Evolutionary conservation across 2,329 filamentous ascomycete species (phyloP).

Genomic region (Didymella glomerata): DNA sequence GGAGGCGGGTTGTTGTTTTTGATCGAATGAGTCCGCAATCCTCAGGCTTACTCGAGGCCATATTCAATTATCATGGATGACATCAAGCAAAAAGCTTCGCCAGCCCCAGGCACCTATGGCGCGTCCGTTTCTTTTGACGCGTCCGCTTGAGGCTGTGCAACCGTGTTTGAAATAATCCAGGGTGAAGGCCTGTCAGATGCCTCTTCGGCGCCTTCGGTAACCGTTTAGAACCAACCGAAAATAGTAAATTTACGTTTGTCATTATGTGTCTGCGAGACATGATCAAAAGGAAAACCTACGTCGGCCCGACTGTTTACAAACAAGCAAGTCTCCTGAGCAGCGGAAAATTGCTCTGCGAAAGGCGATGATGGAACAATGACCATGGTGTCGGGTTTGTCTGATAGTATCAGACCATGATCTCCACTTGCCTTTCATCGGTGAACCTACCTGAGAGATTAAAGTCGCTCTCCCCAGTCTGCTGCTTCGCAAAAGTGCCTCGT

Average conservation of each 20-base stretch:
- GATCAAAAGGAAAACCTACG: conserved; percentile 12
- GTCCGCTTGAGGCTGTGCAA: conserved; percentile 11
- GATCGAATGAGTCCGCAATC: neutral
- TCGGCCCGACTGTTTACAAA: conserved; percentile 20
- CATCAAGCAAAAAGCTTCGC: conserved; percentile 8
- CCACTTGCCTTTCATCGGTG: neutral
- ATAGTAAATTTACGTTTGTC: conserved; percentile 3
- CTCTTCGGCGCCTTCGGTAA: conserved; percentile 8
- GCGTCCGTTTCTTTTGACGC: conserved; percentile 18
- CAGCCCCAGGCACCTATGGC: conserved; percentile 1
- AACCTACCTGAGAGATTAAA: neutral
- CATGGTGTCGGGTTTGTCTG: conserved; percentile 1
- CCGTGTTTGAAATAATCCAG: conserved; percentile 14
- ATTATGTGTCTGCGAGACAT: conserved; percentile 8
- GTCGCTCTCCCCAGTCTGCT: neutral
- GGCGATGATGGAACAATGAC: conserved; percentile 3
- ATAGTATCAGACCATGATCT: neutral
- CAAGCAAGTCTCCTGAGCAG: conserved; percentile 5
- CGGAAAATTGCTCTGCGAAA: neutral
- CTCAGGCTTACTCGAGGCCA: neutral
- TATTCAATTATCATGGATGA: neutral
- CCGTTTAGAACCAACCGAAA: conserved; percentile 14
- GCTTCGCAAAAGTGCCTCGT: neutral
- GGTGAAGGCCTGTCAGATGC: conserved; percentile 7
- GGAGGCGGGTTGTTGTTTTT: neutral